A percentile compares a stretch with the other conserved stretches of the same genome.
Evolutionary conservation across 1,284 basidiomycete species (phyloP).

Genomic region (Pterulicium gracile): DNA sequence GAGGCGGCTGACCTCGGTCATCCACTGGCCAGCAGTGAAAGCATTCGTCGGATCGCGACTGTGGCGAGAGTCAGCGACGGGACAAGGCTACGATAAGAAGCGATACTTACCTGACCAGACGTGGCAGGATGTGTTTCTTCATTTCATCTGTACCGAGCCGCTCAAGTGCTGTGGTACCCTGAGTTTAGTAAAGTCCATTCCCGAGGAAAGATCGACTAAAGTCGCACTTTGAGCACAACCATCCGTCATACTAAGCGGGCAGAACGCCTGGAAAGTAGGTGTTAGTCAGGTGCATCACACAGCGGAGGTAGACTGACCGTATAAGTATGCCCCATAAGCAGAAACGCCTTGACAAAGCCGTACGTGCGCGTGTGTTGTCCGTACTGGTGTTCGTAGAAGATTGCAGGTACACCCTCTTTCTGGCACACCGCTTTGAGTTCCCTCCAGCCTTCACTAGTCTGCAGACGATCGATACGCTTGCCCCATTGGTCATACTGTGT

Average conservation of each 20-base stretch:
- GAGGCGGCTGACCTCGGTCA: constrained; percentile 52
- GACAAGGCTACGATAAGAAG: not conserved
- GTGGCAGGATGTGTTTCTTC: constrained; percentile 45
- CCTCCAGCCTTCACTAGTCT: constrained; percentile 64
- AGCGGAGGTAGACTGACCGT: constrained; percentile 28
- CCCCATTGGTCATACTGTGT: constrained; percentile 67
- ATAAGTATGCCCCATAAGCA: constrained; percentile 52
- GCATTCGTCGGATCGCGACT: constrained; percentile 54
- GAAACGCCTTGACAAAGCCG: constrained; percentile 51
- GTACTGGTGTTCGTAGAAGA: constrained; percentile 52
- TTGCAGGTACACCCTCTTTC: constrained; percentile 57
- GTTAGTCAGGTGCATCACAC: constrained; percentile 1
- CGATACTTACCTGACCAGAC: constrained; percentile 41
- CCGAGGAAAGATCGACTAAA: too few relatives aligned
- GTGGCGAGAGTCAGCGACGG: constrained; percentile 4
- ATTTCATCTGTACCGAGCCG: constrained; percentile 48
- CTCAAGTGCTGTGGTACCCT: constrained; percentile 48
- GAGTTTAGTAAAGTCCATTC: too few relatives aligned
- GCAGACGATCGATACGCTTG: constrained; percentile 47
- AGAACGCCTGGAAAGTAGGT: constrained; percentile 39
- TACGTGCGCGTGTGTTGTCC: constrained; percentile 46
- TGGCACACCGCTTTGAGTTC: constrained; percentile 58
- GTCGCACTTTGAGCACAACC: constrained; percentile 47
- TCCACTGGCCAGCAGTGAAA: constrained; percentile 77
- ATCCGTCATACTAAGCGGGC: constrained; percentile 72